phyloP scores from a whole-genome alignment of 805 yeast species.

The Clavispora carvajalis region DNA sequence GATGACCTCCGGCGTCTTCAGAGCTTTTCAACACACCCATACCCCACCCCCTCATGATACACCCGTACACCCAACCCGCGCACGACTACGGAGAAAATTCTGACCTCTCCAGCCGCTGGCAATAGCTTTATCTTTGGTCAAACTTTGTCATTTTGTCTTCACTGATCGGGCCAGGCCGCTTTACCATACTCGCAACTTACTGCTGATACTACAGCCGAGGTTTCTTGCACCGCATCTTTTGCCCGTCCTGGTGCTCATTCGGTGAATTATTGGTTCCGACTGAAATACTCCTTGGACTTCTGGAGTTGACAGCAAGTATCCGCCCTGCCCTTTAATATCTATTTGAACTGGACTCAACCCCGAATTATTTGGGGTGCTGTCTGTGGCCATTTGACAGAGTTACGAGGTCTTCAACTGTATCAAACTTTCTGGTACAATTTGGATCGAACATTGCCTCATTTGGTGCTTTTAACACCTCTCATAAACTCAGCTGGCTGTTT shows the following conservation, averaged over 20 bases:
- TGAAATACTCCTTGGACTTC: neutral
- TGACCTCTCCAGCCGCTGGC: neutral
- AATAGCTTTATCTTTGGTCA: neutral
- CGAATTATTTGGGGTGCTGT: too few relatives aligned
- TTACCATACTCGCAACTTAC: neutral
- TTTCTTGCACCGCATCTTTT: neutral
- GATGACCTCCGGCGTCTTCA: too few relatives aligned
- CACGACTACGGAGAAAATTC: constrained; percentile 1
- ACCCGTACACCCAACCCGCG: neutral
- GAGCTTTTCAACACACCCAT: too few relatives aligned
- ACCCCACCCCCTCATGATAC: neutral
- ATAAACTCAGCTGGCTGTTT: too few relatives aligned
- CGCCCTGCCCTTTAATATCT: too few relatives aligned
- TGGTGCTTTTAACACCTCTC: too few relatives aligned
- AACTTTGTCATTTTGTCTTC: neutral
- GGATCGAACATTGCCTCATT: too few relatives aligned
- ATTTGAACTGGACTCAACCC: too few relatives aligned
- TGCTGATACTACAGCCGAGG: neutral
- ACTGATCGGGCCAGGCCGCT: constrained; percentile 3
- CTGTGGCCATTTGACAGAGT: too few relatives aligned
- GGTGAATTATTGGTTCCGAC: neutral
- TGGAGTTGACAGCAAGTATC: neutral
- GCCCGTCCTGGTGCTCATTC: neutral
- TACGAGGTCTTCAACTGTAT: too few relatives aligned
- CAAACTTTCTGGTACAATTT: too few relatives aligned